A percentile compares a stretch with the other conserved stretches of the same genome.
Evolutionary conservation across 768 basidiomycete genomes (phyloP).

Genomic region (Trametes cingulata): DNA sequence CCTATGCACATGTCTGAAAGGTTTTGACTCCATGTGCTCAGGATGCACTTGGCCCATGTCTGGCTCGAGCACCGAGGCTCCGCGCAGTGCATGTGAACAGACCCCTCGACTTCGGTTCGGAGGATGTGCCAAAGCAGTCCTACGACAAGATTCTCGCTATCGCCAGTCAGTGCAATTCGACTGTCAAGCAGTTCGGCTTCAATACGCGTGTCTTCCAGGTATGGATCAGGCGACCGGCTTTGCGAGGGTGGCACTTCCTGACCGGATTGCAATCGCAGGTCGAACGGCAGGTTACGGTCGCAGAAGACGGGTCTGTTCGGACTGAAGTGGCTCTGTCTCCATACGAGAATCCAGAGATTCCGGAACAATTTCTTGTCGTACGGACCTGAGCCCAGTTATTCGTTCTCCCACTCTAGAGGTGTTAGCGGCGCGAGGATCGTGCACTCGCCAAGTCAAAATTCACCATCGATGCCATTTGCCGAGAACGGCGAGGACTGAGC

Average conservation of each 20-base stretch:
- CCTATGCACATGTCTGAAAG: background rate
- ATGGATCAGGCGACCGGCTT: no score
- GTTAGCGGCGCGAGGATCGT: background rate
- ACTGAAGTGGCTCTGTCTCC: slow-evolving; percentile 43
- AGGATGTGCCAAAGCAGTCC: slow-evolving; percentile 23
- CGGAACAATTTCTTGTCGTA: slow-evolving; percentile 72
- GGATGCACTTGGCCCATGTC: slow-evolving; percentile 42
- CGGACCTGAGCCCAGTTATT: slow-evolving; percentile 39
- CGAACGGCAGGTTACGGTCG: slow-evolving; percentile 38
- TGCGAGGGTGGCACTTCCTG: no score
- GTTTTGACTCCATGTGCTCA: slow-evolving; percentile 22
- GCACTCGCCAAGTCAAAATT: no score
- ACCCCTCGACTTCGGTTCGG: slow-evolving; percentile 19
- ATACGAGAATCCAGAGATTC: slow-evolving; percentile 67
- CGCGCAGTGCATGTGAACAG: slow-evolving; percentile 64
- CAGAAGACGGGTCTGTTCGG: slow-evolving; percentile 41
- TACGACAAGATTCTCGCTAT: slow-evolving; percentile 37
- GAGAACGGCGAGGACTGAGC: no score
- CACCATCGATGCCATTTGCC: no score
- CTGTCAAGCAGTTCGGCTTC: slow-evolving; percentile 63
- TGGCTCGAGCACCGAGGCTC: slow-evolving; percentile 49
- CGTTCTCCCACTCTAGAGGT: background rate
- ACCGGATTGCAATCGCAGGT: no score
- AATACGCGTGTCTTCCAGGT: slow-evolving; percentile 75
- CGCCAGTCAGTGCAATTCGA: slow-evolving; percentile 49